Conservation (phyloP, 2,329 filamentous ascomycete genomes). For the Arthroderma sp. region DNA sequence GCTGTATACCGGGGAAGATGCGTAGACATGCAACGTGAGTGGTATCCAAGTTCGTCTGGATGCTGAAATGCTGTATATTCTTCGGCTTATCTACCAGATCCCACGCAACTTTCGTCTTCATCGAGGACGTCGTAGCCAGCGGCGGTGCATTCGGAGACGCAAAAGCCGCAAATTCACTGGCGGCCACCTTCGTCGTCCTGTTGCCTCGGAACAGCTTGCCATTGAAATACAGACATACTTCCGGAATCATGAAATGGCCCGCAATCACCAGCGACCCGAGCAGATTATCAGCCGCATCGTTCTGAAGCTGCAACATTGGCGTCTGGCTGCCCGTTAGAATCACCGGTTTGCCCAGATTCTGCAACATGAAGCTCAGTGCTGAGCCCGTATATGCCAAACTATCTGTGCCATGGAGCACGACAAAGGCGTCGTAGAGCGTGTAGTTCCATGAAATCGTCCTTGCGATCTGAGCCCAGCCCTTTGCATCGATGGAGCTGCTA, state of each 20-base stretch:
- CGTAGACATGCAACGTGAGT: slow-evolving; percentile 81
- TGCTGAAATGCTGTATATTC: slow-evolving; percentile 58
- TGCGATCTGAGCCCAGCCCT: slow-evolving; percentile 77
- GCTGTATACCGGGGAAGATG: slow-evolving; percentile 83
- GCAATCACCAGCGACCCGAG: slow-evolving; percentile 80
- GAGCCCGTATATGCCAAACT: slow-evolving; percentile 82
- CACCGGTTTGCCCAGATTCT: slow-evolving; percentile 80
- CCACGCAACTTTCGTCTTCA: slow-evolving; percentile 74
- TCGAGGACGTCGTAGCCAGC: slow-evolving; percentile 66
- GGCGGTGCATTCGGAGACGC: slow-evolving; percentile 76
- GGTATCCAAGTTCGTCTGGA: slow-evolving; percentile 66
- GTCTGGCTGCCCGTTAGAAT: slow-evolving; percentile 74
- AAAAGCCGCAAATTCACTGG: slow-evolving; percentile 77
- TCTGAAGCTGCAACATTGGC: slow-evolving; percentile 81
- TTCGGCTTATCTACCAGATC: slow-evolving; percentile 62
- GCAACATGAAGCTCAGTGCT: slow-evolving; percentile 84
- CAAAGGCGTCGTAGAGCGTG: slow-evolving; percentile 77
- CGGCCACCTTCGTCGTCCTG: slow-evolving; percentile 74
- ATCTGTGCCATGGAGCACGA: slow-evolving; percentile 83
- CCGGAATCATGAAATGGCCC: slow-evolving; percentile 82
- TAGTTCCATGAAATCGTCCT: slow-evolving; percentile 72
- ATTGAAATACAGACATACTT: slow-evolving; percentile 90
- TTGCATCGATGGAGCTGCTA: slow-evolving; percentile 77
- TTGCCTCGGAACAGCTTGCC: slow-evolving; percentile 83
- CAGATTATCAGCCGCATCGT: slow-evolving; percentile 82